Conservation (phyloP, 306 rosid species). For the Erythrophleum fordii region DNA sequence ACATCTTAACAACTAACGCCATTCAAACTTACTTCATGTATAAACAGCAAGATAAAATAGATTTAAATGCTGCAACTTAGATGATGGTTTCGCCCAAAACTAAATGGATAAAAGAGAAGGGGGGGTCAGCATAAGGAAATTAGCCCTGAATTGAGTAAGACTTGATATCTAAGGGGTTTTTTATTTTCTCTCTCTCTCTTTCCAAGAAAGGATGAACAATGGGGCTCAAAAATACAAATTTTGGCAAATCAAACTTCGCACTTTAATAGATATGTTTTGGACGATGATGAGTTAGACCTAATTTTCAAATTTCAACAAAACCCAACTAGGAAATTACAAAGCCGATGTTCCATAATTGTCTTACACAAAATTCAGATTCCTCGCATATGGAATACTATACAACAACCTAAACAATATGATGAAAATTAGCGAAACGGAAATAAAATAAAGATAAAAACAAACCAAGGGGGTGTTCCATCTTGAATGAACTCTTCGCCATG, state of each 20-base stretch:
- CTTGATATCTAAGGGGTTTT: not conserved
- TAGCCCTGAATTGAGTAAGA: not conserved
- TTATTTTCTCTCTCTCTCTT: no score
- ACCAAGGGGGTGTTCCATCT: slow-evolving; percentile 45
- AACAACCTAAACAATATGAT: not conserved
- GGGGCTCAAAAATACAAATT: not conserved
- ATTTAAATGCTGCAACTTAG: not conserved
- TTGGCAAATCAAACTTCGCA: not conserved
- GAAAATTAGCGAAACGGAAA: not conserved
- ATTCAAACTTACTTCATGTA: not conserved
- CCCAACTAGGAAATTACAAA: not conserved
- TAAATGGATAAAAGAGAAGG: no score
- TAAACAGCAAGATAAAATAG: not conserved
- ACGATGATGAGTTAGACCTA: not conserved
- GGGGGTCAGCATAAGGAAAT: not conserved
- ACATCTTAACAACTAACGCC: not conserved
- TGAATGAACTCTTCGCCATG: slow-evolving; percentile 45
- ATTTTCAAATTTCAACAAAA: not conserved
- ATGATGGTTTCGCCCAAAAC: not conserved
- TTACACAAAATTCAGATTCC: not conserved
- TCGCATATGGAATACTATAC: not conserved
- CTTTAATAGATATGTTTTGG: not conserved
- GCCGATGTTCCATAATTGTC: not conserved
- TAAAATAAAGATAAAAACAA: not conserved
- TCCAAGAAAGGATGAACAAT: not conserved